Evolutionary conservation across 2,329 filamentous ascomycete species (phyloP).

Genomic region (Dryadomyces sulphureus): DNA sequence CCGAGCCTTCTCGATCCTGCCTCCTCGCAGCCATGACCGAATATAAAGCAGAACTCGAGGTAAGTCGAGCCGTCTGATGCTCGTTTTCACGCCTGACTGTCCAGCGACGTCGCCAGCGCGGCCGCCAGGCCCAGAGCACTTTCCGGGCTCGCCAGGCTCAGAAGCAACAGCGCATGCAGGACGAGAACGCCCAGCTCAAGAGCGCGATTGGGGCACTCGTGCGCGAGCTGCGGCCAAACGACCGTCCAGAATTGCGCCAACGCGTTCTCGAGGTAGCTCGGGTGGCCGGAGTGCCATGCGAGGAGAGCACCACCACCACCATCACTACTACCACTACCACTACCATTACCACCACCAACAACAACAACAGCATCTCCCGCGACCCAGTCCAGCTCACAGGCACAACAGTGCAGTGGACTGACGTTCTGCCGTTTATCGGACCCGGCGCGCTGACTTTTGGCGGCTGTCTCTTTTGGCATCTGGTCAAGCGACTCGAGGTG

Average conservation of each 20-base stretch:
- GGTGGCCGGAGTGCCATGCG: not conserved
- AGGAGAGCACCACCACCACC: not conserved
- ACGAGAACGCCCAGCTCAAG: not conserved
- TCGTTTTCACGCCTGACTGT: not conserved
- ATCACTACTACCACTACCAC: not conserved
- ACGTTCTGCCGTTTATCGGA: not conserved
- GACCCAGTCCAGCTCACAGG: not conserved
- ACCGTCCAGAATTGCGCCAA: not conserved
- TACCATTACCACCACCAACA: not conserved
- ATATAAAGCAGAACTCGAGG: slow-evolving; percentile 1
- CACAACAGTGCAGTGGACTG: not conserved
- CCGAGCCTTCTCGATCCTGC: not conserved
- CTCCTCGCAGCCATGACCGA: not conserved
- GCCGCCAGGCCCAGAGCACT: not conserved
- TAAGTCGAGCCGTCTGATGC: not conserved
- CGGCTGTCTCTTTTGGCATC: not conserved
- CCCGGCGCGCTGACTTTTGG: not conserved
- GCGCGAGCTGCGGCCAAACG: not conserved
- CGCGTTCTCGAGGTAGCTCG: not conserved
- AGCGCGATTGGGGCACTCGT: not conserved
- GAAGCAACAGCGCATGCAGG: not conserved
- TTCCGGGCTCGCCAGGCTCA: not conserved
- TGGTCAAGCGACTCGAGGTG: too few species aligned
- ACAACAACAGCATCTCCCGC: not conserved
- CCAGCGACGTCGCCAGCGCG: not conserved